Evolutionary conservation across 2,329 filamentous ascomycete species (phyloP), one percentile per base, ranked within the genome.

Genomic region (Trichoderma gracile): DNA sequence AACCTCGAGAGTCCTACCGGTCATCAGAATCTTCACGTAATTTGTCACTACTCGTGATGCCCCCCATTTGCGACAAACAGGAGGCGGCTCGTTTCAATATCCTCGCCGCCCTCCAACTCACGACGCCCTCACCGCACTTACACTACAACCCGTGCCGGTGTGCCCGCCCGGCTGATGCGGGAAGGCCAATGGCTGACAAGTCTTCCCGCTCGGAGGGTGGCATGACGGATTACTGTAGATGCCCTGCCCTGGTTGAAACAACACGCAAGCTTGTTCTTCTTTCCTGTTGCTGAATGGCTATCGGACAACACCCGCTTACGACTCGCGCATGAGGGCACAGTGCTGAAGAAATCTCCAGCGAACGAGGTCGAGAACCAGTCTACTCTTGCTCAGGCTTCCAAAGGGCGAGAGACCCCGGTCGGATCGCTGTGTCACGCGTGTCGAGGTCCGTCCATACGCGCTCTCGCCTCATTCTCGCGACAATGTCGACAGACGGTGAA

Each of bases 401-500:
- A 5, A 38, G 43, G 40, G 52, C 49, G 47, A 54, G 17, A n/a
- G 27, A 27, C 58, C 58, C 47, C 27, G 47, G 47, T 61, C 47
- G 33, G 12, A 38, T 38, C 33, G 33, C 10, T n/a, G 25, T 6
- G 49, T 62, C 49, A 62, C 49, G 47, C 58, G 58, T 33, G 14
- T 38, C 33, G 33, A 38, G 33, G 33, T 19, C 25, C 49, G 14
- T 27, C 33, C 30, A 52, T 17, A 38, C 46, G 33, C 33, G 6
- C 21, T 25, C 58, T 61, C 58, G 52, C 58, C 58, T 62, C 58
- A 62, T 62, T 38, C 49, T 46, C 45, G 33, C 58, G 52, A 42
- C 49, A 62, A 62, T 53, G 58, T 62, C 58, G 58, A 54, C 58
- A 62, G 58, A 53, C 25, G 23, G 47, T 33, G 27, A 25, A 27